Evolutionary conservation across 305 asterid genomes (phyloP).

Genomic region (Fraxinus floribunda): DNA sequence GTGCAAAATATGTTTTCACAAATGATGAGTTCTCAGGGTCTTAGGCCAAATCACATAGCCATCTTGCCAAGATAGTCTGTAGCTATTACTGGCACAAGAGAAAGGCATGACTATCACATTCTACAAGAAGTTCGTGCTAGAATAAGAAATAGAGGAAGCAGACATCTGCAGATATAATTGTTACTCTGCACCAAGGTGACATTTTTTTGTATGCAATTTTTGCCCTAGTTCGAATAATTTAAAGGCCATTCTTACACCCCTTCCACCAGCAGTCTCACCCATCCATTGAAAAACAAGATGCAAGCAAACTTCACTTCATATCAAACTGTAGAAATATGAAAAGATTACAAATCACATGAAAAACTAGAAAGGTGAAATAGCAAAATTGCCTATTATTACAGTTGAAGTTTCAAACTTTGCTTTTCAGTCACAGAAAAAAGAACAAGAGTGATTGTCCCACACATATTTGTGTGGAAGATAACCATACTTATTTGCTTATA

Average conservation of each 20-base stretch:
- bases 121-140: neutral
- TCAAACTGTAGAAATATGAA: neutral
- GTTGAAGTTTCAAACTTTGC: neutral
- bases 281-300: constrained; percentile 8
- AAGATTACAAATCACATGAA: neutral
- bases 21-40: neutral
- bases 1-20: neutral
- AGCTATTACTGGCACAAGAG: neutral
- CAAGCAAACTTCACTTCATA: neutral
- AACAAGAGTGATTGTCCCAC: neutral
- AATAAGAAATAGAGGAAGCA: neutral
- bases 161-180: neutral
- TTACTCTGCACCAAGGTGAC: neutral
- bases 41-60: neutral
- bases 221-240: neutral
- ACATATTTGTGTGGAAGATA: neutral
- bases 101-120: constrained; percentile 16
- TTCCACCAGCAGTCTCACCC: neutral
- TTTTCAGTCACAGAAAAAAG: neutral
- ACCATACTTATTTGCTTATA: neutral
- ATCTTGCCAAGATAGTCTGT: neutral
- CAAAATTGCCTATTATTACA: neutral
- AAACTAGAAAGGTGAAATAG: neutral
- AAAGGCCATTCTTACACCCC: neutral
- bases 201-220: neutral